These are phyloP conservation scores for Linnemannia elongata DNA, from an alignment of 192 early-diverging fungal genomes.

Conservation along the genomic window DNA sequence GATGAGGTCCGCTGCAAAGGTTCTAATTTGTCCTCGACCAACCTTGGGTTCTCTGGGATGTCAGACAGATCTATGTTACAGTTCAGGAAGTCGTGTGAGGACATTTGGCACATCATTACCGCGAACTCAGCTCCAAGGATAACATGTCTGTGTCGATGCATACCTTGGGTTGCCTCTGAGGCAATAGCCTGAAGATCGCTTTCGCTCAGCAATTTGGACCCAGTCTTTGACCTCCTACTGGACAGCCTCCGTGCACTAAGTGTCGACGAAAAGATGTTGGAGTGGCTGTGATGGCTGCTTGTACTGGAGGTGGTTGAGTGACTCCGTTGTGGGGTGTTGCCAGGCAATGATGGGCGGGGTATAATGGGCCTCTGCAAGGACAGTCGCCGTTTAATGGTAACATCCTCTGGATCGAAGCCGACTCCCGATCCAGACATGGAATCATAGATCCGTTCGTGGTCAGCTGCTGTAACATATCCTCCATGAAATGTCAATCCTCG, in stretches of 20 bases:
- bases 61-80: slow-evolving; percentile 21
- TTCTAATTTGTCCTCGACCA: background rate
- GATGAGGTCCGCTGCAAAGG: slow-evolving; percentile 4
- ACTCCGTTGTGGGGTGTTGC: slow-evolving; percentile 33
- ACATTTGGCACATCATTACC: background rate
- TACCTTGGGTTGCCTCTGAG: background rate
- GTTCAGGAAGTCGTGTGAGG: background rate
- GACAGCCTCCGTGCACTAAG: slow-evolving; percentile 35
- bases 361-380: slow-evolving; percentile 40
- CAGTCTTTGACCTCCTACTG: slow-evolving; percentile 31
- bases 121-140: background rate
- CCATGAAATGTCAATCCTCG: background rate
- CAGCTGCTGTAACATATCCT: slow-evolving; percentile 47
- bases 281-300: slow-evolving; percentile 44
- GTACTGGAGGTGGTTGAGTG: slow-evolving; percentile 45
- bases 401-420: slow-evolving; percentile 31
- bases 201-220: slow-evolving; percentile 22
- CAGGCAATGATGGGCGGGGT: slow-evolving; percentile 41
- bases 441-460: slow-evolving; percentile 38
- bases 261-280: slow-evolving; percentile 21
- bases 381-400: slow-evolving; percentile 26
- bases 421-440: slow-evolving; percentile 7
- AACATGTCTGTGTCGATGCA: background rate
- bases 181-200: background rate
- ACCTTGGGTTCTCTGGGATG: slow-evolving; percentile 10